Evolutionary conservation across 768 basidiomycete species (phyloP), one percentile per base, ranked within the genome.

Genomic region (Panellus pusillus): DNA sequence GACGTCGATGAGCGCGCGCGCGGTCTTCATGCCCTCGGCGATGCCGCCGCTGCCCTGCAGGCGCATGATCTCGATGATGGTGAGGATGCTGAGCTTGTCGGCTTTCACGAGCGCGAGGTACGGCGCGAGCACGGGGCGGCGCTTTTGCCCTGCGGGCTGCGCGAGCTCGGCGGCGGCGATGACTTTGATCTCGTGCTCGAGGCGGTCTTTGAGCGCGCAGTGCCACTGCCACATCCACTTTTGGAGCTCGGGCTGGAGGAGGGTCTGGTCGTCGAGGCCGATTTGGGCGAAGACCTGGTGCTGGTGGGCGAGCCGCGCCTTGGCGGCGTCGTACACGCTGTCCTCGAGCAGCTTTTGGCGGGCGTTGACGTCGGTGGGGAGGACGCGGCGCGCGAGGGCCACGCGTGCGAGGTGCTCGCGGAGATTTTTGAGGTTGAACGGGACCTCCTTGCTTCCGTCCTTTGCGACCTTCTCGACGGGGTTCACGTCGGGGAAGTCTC

Each of bases 191-290:
- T 86, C 85, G 0, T 68, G 63, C 47, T 75, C 72, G 6, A 89
- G 67, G 6, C 81, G 74, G 4, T 44, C 65, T 54, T 74, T 68
- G n/a, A 94, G 75, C 57, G 78, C 77, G 15, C 69, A 62, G 62
- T 93, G 87, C 93, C 93, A 96, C 7, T 81, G 72, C 87, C 88
- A 92, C 89, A 96, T 91, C 88, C 87, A 89, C 37, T 71, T 68
- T 59, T 85, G 83, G 20, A 95, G 71, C 58, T 82, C 78, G 14
- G 72, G 71, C 27, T 73, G 69, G 40, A 72, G 74, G 47, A 83
- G 70, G 9, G 71, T 70, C 17, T 69, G 70, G 54, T 72, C 74
- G 24, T 68, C 77, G 19, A 91, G 60, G 13, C 86, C 86, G 15
- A 87, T 73, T 27, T 78, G 72, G 6, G 80, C 75, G 47, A 92